Percentiles rank a stretch among this genome's conserved stretches.
Evolutionary conservation across 106 monocot species (phyloP).

Genomic region (Dioscorea alata): DNA sequence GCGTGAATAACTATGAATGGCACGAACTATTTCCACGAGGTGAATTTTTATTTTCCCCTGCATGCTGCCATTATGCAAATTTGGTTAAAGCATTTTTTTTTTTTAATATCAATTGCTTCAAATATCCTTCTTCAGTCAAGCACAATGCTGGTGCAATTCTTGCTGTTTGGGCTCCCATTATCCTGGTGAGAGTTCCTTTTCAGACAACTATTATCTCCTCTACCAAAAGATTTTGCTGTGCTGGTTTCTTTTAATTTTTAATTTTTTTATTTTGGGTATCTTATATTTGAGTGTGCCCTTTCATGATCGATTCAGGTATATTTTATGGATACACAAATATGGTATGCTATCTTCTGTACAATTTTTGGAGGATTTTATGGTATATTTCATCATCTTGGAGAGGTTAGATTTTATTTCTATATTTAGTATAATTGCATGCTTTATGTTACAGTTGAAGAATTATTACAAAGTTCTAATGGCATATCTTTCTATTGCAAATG

Average conservation of each 20-base stretch:
- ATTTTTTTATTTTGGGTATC: neutral
- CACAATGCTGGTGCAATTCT: slow-evolving; percentile 77
- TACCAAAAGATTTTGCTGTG: too few species aligned
- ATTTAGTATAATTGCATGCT: slow-evolving; percentile 1
- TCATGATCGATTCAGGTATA: slow-evolving; percentile 44
- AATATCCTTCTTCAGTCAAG: slow-evolving; percentile 36
- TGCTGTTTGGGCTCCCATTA: slow-evolving; percentile 66
- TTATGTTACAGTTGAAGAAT: neutral
- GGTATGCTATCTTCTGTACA: slow-evolving; percentile 77
- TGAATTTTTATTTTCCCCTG: slow-evolving; percentile 7
- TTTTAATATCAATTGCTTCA: too few species aligned
- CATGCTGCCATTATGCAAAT: neutral
- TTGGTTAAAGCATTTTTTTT: neutral
- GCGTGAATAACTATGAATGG: slow-evolving; percentile 59
- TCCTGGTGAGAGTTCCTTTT: slow-evolving; percentile 44
- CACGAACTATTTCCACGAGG: slow-evolving; percentile 81
- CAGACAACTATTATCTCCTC: too few species aligned
- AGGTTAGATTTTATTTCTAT: slow-evolving; percentile 27
- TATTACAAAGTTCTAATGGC: neutral
- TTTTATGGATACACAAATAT: slow-evolving; percentile 83
- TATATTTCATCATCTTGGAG: slow-evolving; percentile 74
- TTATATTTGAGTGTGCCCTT: neutral
- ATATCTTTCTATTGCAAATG: neutral
- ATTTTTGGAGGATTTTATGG: slow-evolving; percentile 76
- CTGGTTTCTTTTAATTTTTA: neutral